Base-by-base conservation (phyloP, 176 grass and related monocot genomes). In the Rhynchospora breviuscula region DNA sequence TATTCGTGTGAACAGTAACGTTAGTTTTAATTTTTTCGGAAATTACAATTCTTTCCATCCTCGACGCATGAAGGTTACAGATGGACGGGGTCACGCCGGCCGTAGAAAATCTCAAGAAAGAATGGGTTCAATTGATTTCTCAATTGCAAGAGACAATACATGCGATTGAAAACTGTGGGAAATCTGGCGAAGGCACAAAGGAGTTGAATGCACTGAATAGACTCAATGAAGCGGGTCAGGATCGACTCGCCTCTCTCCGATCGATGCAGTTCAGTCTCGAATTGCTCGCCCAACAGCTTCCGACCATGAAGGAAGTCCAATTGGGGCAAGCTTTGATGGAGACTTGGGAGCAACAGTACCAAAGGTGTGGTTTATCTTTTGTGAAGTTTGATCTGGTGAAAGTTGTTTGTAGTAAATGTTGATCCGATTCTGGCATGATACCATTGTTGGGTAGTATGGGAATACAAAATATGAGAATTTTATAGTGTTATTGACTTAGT, bases 321-420 rank as follows among this genome's bases (percentile, higher is more conserved):
- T 87, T 85, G 17, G 91, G 86, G 21, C 86, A 91, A 48, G 66
- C 83, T 54, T 93, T 85, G 31, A 81, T 95, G 57, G 70, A 79
- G 25, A 88, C 72, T 84, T 98, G 95, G 95, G 92, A 91, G 75
- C 89, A 91, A 87, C 90, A 91, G 6, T 91, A 92, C 63, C 84
- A 91, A 63, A 91, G 81, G 92, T 97, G 80, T 29, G n/a, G 23
- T 46, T 51, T 51, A 4, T 67, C 26, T 29, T 82, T 82, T 14
- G 45, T 52, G 22, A 49, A 82, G 13, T 48, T 64, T 53, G 2
- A 48, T 47, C 58, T 81, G 78, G 40, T 81, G 13, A 44, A 80
- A 63, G 5, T 9, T 22, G 49, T 48, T 31, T 78, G 44, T 8
- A 2, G 33, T 49, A 56, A 78, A 26, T 56, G 52, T 10, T 78